A percentile compares a stretch with the other conserved stretches of the same genome.
Conservation (phyloP, 108 stramenopile species). For the Fistulifera pelliculosa region DNA sequence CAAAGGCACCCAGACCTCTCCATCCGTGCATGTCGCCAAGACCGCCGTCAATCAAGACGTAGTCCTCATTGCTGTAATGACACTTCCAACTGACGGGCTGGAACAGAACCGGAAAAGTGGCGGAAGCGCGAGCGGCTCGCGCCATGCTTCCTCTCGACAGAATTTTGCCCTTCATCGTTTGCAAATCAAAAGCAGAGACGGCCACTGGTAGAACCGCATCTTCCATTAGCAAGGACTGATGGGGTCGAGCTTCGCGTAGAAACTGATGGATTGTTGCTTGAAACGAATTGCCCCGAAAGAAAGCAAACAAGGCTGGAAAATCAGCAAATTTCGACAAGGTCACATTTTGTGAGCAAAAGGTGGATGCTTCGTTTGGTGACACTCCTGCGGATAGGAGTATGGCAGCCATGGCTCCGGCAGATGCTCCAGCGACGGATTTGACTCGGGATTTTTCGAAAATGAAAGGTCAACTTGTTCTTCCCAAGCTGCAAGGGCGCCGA, state of each 20-base stretch:
- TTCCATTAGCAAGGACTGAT: constrained; percentile 31
- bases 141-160: constrained; percentile 58
- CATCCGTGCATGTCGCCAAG: constrained; percentile 51
- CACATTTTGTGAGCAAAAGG: constrained; percentile 33
- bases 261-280: constrained; percentile 53
- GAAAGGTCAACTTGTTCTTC: not conserved
- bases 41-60: constrained; percentile 60
- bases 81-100: constrained; percentile 61
- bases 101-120: constrained; percentile 68
- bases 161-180: constrained; percentile 31
- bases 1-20: constrained; percentile 27
- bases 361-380: constrained; percentile 40
- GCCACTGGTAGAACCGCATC: constrained; percentile 61
- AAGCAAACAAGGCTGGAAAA: constrained; percentile 36
- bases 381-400: constrained; percentile 59
- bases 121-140: constrained; percentile 65
- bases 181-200: constrained; percentile 63
- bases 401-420: constrained; percentile 81
- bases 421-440: constrained; percentile 57
- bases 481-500: constrained; percentile 56
- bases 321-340: constrained; percentile 49
- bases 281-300: constrained; percentile 55
- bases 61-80: constrained; percentile 8
- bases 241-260: constrained; percentile 9
- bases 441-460: constrained; percentile 5